phyloP scores from a whole-genome alignment of 1,284 basidiomycete genomes.

The Ganoderma boninense region DNA sequence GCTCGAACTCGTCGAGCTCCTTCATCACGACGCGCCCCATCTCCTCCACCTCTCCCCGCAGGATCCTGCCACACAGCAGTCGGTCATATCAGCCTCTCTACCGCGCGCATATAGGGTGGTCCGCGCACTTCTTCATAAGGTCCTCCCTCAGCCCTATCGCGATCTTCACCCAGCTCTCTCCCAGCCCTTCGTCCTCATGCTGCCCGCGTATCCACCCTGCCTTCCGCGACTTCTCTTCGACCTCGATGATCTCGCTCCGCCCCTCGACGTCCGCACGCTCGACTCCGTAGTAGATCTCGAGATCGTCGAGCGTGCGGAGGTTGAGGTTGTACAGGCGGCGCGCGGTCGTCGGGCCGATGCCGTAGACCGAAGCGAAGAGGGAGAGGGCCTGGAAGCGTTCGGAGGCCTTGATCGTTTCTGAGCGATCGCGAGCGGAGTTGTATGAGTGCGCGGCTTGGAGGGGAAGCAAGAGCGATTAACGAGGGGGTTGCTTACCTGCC shows the following conservation, averaged over 20 bases:
- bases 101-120: not conserved
- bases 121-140: constrained; percentile 48
- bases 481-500: constrained; percentile 53
- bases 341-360: constrained; percentile 76
- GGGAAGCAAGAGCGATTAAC: not conserved
- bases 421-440: not conserved
- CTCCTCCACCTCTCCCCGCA: constrained; percentile 72
- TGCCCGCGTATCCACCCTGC: constrained; percentile 15
- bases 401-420: constrained; percentile 58
- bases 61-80: constrained; percentile 52
- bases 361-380: constrained; percentile 70
- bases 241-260: constrained; percentile 31
- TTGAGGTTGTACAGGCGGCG: constrained; percentile 67
- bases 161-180: constrained; percentile 52
- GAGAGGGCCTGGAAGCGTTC: constrained; percentile 64
- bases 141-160: constrained; percentile 63
- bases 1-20: constrained; percentile 63
- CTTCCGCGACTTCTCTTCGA: constrained; percentile 32
- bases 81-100: not conserved
- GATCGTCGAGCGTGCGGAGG: constrained; percentile 65
- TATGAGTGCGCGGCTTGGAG: not conserved
- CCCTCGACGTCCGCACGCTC: constrained; percentile 35
- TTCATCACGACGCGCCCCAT: constrained; percentile 64
- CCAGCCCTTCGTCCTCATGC: constrained; percentile 32
- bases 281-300: constrained; percentile 72